phyloP scores from a whole-genome alignment of 441 rosid species.

The Pelargonium myrrhifolium region DNA sequence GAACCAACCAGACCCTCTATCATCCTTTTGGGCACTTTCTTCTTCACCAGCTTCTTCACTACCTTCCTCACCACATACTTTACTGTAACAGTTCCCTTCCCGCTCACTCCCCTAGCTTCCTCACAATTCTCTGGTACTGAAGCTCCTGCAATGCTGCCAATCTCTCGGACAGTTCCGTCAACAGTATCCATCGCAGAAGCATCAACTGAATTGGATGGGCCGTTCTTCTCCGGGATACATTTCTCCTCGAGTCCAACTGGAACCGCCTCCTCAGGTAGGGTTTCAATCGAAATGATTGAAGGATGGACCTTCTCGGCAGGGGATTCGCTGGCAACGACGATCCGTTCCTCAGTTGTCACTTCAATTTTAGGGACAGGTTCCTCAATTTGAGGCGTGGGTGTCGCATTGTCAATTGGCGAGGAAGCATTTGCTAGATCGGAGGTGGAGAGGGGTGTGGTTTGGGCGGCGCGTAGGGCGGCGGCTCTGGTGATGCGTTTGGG shows the following conservation, averaged over 20 bases:
- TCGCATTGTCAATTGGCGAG: background rate
- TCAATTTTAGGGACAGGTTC: background rate
- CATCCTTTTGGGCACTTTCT: slow-evolving; percentile 10
- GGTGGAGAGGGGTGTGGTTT: background rate
- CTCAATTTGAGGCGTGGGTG: background rate
- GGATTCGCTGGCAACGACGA: background rate
- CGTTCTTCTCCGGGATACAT: background rate
- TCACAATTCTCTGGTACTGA: background rate
- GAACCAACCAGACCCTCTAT: background rate
- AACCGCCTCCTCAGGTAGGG: no score
- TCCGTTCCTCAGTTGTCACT: background rate
- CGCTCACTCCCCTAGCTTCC: slow-evolving; percentile 9
- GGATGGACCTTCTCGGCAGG: background rate
- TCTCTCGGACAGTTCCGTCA: background rate
- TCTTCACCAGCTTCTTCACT: slow-evolving; percentile 23
- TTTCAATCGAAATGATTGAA: background rate
- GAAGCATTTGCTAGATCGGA: background rate
- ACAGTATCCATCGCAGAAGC: background rate
- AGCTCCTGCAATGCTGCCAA: background rate
- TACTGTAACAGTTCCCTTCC: background rate
- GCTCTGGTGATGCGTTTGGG: slow-evolving; percentile 10
- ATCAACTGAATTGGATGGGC: background rate
- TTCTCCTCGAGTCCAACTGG: background rate
- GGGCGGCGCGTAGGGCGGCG: slow-evolving; percentile 7
- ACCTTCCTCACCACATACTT: slow-evolving; percentile 16